Evolutionary conservation across 768 basidiomycete genomes (phyloP).

Genomic region (Tricholoma saponaceum): DNA sequence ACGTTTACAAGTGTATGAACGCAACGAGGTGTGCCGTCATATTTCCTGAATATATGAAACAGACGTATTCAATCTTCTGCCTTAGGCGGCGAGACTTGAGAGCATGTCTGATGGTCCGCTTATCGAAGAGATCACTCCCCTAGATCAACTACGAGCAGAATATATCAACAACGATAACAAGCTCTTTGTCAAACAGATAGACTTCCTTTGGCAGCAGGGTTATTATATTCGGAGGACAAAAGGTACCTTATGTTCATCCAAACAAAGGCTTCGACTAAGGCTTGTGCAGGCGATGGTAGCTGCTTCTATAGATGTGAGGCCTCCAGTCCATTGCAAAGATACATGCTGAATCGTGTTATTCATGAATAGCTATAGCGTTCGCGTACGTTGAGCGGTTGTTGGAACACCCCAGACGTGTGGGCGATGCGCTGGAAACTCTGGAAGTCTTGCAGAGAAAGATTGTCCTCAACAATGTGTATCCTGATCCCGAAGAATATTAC

Average conservation of each 20-base stretch:
- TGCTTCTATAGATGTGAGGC: constrained; percentile 86
- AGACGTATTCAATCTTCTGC: not conserved
- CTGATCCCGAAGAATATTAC: constrained; percentile 58
- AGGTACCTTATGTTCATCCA: constrained; percentile 37
- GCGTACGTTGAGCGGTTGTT: constrained; percentile 76
- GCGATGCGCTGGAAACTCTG: constrained; percentile 47
- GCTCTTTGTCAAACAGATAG: constrained; percentile 70
- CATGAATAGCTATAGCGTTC: constrained; percentile 67
- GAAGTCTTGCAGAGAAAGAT: constrained; percentile 50
- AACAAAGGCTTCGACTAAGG: not conserved
- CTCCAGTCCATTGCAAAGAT: constrained; percentile 2
- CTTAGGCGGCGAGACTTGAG: constrained; percentile 14
- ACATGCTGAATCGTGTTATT: constrained; percentile 12
- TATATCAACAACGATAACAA: constrained; percentile 54
- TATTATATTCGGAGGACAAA: constrained; percentile 69
- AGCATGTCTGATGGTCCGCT: constrained; percentile 43
- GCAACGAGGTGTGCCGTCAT: constrained; percentile 18
- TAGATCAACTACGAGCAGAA: constrained; percentile 56
- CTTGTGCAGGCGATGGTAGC: constrained; percentile 71
- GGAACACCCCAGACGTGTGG: constrained; percentile 40
- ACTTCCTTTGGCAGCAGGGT: constrained; percentile 59
- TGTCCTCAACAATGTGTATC: constrained; percentile 62
- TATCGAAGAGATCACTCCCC: constrained; percentile 49
- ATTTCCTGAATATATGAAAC: not conserved
- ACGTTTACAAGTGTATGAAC: constrained; percentile 17